Evolutionary conservation across 208 protist species (phyloP).

Genomic region (Leishmania mexicana): DNA sequence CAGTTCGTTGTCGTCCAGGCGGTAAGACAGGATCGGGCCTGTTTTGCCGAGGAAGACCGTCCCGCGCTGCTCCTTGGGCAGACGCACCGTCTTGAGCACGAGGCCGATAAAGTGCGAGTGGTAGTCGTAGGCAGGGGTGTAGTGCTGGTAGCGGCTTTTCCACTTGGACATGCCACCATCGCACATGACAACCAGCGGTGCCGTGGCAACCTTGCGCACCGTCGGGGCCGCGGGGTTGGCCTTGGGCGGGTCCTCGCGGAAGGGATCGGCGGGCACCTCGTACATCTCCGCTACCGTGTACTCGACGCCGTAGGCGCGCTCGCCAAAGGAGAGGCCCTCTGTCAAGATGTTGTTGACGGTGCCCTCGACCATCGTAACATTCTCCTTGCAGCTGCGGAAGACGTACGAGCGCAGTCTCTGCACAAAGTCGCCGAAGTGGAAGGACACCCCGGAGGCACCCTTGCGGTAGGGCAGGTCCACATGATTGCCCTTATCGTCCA

Average conservation of each 20-base stretch:
- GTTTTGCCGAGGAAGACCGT: slow-evolving; percentile 93
- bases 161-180: slow-evolving; percentile 94
- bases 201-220: slow-evolving; percentile 57
- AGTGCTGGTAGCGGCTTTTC: slow-evolving; percentile 87
- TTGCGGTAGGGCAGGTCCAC: slow-evolving; percentile 82
- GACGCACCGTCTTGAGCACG: slow-evolving; percentile 62
- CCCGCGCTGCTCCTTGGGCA: slow-evolving; percentile 86
- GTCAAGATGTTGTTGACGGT: slow-evolving; percentile 78
- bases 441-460: slow-evolving; percentile 65
- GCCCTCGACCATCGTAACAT: slow-evolving; percentile 86
- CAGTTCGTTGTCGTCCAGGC: slow-evolving; percentile 78
- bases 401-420: slow-evolving; percentile 83
- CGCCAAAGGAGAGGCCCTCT: slow-evolving; percentile 46
- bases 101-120: slow-evolving; percentile 92
- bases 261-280: slow-evolving; percentile 55
- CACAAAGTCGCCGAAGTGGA: slow-evolving; percentile 95
- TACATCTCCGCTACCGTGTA: slow-evolving; percentile 63
- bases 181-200: slow-evolving; percentile 92
- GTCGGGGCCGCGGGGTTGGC: slow-evolving; percentile 24
- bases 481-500: slow-evolving; percentile 59
- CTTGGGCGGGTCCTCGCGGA: slow-evolving; percentile 51
- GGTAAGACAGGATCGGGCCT: slow-evolving; percentile 92
- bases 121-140: slow-evolving; percentile 74
- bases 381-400: slow-evolving; percentile 63
- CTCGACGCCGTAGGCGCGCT: slow-evolving; percentile 85